These are phyloP conservation scores for Coprinopsis strossmayeri DNA, from an alignment of 768 basidiomycete genomes.

Conservation along the genomic window DNA sequence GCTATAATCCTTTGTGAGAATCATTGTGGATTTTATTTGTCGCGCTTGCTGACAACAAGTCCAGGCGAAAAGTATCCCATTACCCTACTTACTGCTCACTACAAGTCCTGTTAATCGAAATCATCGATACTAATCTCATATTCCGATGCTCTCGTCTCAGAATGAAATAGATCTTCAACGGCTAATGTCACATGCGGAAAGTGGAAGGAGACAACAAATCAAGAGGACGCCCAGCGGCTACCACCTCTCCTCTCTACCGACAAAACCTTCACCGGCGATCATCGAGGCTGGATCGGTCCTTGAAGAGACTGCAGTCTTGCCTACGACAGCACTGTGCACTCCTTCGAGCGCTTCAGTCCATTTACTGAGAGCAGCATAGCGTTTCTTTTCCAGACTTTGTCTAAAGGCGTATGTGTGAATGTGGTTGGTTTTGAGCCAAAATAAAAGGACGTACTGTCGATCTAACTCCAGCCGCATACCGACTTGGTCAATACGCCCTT, in stretches of 20 bases:
- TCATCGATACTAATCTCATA: no score
- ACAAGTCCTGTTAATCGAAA: not conserved
- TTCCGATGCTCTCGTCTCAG: no score
- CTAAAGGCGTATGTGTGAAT: conserved; percentile 27
- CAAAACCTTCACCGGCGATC: conserved; percentile 25
- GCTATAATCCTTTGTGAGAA: conserved; percentile 14
- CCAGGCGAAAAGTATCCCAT: no score
- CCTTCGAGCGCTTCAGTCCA: conserved; percentile 80
- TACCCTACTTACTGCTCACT: no score
- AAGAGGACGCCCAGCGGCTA: not conserved
- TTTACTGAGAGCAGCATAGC: conserved; percentile 72
- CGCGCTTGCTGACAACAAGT: no score
- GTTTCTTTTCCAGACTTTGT: conserved; percentile 81
- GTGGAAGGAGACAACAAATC: not conserved
- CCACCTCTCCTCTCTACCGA: conserved; percentile 32
- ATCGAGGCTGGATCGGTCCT: conserved; percentile 27
- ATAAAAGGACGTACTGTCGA: conserved; percentile 54
- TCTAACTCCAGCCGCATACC: conserved; percentile 90
- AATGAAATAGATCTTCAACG: no score
- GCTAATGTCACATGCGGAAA: no score
- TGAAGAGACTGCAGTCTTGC: conserved; percentile 52
- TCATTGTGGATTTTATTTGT: not conserved
- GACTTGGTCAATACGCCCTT: conserved; percentile 95
- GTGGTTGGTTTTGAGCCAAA: conserved; percentile 13
- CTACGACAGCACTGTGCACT: conserved; percentile 70